phyloP scores from a whole-genome alignment of 23 red algal species.

The Gracilaria caudata region DNA sequence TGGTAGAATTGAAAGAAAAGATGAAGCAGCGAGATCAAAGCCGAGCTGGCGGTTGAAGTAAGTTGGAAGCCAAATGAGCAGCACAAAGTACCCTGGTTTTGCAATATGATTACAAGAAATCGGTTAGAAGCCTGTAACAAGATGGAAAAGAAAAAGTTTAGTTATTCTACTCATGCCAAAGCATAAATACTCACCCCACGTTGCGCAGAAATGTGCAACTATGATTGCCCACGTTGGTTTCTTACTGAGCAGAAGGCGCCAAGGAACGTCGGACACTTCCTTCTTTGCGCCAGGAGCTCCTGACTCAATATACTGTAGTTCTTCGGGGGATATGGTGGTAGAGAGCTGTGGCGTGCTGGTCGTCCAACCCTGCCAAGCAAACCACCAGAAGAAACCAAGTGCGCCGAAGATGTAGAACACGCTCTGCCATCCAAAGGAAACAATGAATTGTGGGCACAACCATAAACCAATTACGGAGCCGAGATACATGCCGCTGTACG shows the following conservation, averaged over 20 bases:
- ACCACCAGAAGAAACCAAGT: constrained; percentile 85
- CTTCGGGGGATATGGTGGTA: constrained; percentile 62
- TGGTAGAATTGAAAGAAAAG: constrained; percentile 90
- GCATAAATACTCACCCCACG: constrained; percentile 75
- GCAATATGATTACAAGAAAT: neutral
- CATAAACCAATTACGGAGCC: constrained; percentile 88
- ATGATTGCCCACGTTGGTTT: constrained; percentile 95
- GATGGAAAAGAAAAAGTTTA: neutral
- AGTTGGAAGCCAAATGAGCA: constrained; percentile 97
- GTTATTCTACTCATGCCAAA: too few species aligned
- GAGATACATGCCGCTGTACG: constrained; percentile 97
- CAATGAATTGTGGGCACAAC: constrained; percentile 89
- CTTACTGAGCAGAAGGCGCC: constrained; percentile 74
- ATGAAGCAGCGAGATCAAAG: constrained; percentile 87
- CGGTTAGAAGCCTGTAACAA: neutral
- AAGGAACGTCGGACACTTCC: constrained; percentile 65
- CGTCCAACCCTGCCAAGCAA: constrained; percentile 70
- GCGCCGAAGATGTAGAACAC: constrained; percentile 95
- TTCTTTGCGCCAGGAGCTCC: constrained; percentile 7
- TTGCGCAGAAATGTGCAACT: constrained; percentile 93
- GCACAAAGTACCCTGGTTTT: constrained; percentile 90
- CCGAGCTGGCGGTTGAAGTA: constrained; percentile 98
- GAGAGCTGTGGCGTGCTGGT: constrained; percentile 73
- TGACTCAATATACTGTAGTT: constrained; percentile 70
- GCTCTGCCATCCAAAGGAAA: constrained; percentile 87